Conservation (phyloP, 2,329 filamentous ascomycete species). For the Monosporascus sp. region DNA sequence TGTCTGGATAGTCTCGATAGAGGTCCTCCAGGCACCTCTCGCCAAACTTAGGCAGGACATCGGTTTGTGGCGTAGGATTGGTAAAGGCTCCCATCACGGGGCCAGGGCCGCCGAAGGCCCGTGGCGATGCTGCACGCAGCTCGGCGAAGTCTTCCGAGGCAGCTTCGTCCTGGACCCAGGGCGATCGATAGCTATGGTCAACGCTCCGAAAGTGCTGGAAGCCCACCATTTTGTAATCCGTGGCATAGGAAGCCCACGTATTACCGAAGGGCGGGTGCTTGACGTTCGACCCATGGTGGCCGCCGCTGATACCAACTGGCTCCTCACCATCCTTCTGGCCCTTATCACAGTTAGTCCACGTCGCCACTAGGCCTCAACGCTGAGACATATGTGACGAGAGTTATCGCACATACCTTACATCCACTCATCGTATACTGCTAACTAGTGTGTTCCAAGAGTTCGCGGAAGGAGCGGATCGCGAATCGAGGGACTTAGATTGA, state of each 20-base stretch:
- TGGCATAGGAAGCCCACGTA: neutral
- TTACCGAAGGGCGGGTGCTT: neutral
- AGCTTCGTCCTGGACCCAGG: neutral
- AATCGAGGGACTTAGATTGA: no score
- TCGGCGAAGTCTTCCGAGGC: neutral
- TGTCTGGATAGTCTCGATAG: constrained; percentile 15
- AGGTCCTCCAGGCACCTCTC: constrained; percentile 14
- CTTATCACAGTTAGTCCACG: no score
- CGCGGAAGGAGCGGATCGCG: no score
- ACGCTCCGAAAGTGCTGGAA: neutral
- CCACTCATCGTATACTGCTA: no score
- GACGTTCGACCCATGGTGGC: neutral
- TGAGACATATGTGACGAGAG: no score
- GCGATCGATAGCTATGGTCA: neutral
- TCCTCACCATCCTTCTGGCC: no score
- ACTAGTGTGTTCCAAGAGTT: no score
- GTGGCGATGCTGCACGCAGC: neutral
- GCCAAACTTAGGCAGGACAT: neutral
- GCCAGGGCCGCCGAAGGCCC: neutral
- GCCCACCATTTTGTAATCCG: neutral
- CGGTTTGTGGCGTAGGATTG: neutral
- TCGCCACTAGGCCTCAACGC: no score
- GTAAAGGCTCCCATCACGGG: neutral
- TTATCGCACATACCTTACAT: no score
- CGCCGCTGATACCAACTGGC: no score